phyloP scores from a whole-genome alignment of 108 stramenopile genomes.

The Nitzschia sp. region DNA sequence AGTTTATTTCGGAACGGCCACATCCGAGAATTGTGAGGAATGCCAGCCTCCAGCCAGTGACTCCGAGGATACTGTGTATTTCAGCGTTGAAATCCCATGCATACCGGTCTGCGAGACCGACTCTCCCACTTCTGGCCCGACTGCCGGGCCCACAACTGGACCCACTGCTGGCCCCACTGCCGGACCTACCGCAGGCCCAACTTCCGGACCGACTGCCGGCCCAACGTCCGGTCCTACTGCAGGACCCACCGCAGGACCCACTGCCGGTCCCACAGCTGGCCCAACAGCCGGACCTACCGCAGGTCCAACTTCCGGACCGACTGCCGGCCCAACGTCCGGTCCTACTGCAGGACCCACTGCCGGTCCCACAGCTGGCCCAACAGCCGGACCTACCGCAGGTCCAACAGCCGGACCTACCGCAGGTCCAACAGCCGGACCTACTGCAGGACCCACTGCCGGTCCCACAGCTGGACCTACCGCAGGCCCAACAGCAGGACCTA shows the following conservation, averaged over 20 bases:
- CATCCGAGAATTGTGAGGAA: constrained; percentile 1
- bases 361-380: constrained; percentile 4
- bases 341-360: constrained; percentile 2
- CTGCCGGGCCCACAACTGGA: constrained; percentile 13
- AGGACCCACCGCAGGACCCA: constrained; percentile 5
- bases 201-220: neutral
- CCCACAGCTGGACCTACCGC: constrained; percentile 9
- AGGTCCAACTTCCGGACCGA: constrained; percentile 21
- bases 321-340: neutral
- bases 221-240: neutral
- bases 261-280: constrained; percentile 16
- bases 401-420: constrained; percentile 4
- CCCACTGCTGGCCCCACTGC: constrained; percentile 26
- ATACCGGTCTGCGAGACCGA: constrained; percentile 14
- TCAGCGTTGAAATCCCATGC: constrained; percentile 6
- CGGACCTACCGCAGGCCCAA: constrained; percentile 24
- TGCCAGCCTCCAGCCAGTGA: neutral
- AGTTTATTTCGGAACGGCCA: constrained; percentile 1
- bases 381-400: neutral
- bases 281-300: constrained; percentile 26
- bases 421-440: neutral
- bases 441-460: constrained; percentile 5
- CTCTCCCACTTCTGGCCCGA: constrained; percentile 6
- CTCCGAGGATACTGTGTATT: constrained; percentile 6
- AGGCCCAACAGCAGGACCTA: constrained; percentile 8